Base-by-base conservation (phyloP, 2,329 filamentous ascomycete species). In the Chlorencoelia australis region DNA sequence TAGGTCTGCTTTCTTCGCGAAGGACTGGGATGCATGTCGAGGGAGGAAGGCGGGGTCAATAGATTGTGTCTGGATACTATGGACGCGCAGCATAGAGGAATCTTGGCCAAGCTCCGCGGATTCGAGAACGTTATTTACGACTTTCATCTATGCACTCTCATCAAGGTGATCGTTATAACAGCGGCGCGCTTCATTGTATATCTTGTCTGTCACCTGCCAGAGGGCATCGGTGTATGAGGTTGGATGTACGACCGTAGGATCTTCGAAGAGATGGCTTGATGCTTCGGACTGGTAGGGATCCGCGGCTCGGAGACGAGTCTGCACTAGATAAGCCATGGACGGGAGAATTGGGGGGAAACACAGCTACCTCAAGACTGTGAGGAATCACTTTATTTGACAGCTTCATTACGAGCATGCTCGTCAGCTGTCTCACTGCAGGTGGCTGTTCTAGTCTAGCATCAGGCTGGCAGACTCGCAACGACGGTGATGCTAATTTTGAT, bases 1-100 rank as follows among this genome's bases (percentile, higher is more conserved):
- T 36, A 43, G 43, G 33, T 45, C 40, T 41, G 43, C 43, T 39
- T 45, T 45, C 33, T 43, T 45, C 26, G 40, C 38, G 19, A 45
- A 41, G 28, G 43, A 45, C 37, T 43, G 28, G 19, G 43, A 43
- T 36, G 29, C 16, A 39, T 45, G 33, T 37, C 41, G 29, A 17
- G 40, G 40, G 32, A 43, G 41, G 35, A 43, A 41, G 32, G 30
- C 31, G 21, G 35, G 27, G 27, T 45, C 37, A 24, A 45, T 40
- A 17, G 40, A 43, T 37, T 45, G 37, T 28, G 40, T 45, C 29
- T 45, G 35, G 34, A 44, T 44, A 24, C 39, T 44, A 33, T 42
- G 24, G 21, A 45, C 43, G 28, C 43, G 37, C 27, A 43, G 40
- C 32, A 43, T 45, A 22, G 40, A 41, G 14, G 28, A 40, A 41